Base-by-base conservation (phyloP, 306 rosid genomes). In the Canavalia gladiata region DNA sequence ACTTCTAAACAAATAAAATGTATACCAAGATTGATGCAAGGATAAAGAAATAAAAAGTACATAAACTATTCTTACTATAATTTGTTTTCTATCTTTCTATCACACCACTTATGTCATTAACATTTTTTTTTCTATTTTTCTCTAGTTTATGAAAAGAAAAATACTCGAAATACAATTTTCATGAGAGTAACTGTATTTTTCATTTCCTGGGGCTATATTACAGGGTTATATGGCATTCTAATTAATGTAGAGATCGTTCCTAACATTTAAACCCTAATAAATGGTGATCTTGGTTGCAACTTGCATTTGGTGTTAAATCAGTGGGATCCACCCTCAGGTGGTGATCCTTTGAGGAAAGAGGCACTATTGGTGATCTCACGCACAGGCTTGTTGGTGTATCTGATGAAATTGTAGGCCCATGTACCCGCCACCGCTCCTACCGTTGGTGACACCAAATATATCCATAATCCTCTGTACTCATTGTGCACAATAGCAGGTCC, bases 391-490 rank as follows among this genome's bases (percentile, higher is more conserved):
- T 91, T 83, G 0, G 91, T 89, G 83, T 86, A 85, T 8, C 97
- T 84, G 8, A 93, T 80, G 29, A 84, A 35, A 74, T 87, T 90
- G 59, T 95, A 92, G 0, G 78, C 82, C 92, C 84, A 88, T 9
- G 92, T 89, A 43, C 97, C 99, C 0, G 84, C 41, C 29, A 84
- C 34, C 2, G 98, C 98, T 2, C 97, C 98, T 1, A 86, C 50
- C 18, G 29, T 81, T 0, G 98, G 92, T 18, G 90, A 74, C 1
- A 80, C 42, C 3, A 92, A 0, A 74, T 91, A 18, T 18, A 18
- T 18, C 25, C 25, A 18, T 18, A 18, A 18, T 18, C 25, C 25
- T 18, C 25, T 18, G 54, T 81, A 95, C 0, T 87, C 45, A 9
- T 52, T 13, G 2, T 62, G 81, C 4, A 89, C 90, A 42, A 95